A percentile compares a stretch with the other conserved stretches of the same genome.
Evolutionary conservation across 345 rosid species (phyloP).

Genomic region (Noccaea bulbosa): DNA sequence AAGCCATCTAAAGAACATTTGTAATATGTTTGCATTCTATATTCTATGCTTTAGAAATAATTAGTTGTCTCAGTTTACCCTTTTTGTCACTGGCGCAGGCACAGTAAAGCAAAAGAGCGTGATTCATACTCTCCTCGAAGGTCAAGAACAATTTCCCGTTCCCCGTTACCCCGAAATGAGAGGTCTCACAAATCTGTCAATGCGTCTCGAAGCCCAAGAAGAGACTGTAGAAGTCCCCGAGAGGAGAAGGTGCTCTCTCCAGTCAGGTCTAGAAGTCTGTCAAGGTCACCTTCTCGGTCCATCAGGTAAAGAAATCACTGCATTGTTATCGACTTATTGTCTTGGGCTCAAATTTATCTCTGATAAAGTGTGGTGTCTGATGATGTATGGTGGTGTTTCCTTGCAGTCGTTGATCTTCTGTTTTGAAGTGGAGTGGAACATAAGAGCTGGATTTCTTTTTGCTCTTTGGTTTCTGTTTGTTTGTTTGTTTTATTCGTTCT

Average conservation of each 20-base stretch:
- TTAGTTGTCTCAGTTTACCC: background rate
- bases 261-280: constrained; percentile 49
- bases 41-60: background rate
- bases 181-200: constrained; percentile 47
- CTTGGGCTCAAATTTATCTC: background rate
- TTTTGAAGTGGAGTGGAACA: background rate
- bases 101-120: constrained; percentile 48
- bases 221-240: constrained; percentile 48
- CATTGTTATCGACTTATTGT: constrained; percentile 5
- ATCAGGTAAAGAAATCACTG: constrained; percentile 49
- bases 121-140: constrained; percentile 51
- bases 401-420: constrained; percentile 39
- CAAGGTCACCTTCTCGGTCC: constrained; percentile 59
- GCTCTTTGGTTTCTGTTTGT: background rate
- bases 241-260: constrained; percentile 52
- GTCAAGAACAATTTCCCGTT: constrained; percentile 62
- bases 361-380: background rate
- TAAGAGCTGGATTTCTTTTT: constrained; percentile 9
- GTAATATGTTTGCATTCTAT: constrained; percentile 9
- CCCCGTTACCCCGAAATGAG: constrained; percentile 59
- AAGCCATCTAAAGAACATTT: constrained; percentile 20
- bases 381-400: constrained; percentile 2
- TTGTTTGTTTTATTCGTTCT: background rate
- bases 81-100: constrained; percentile 12
- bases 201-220: constrained; percentile 56